These are phyloP conservation scores for Colletotrichum sp. DNA, from an alignment of 2,329 filamentous ascomycete species.

Conservation along the genomic window DNA sequence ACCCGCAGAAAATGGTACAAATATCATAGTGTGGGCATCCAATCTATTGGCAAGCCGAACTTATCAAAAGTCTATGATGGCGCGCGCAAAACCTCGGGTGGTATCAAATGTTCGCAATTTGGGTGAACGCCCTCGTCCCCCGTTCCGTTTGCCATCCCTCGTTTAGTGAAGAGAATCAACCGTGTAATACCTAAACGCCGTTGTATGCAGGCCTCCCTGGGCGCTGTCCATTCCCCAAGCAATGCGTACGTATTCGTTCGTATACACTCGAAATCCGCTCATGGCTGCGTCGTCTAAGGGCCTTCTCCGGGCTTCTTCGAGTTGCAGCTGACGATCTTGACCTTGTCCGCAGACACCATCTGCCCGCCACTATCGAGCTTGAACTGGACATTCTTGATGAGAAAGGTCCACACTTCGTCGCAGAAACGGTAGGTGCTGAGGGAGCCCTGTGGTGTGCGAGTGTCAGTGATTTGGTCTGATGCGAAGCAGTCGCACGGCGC, in stretches of 20 bases:
- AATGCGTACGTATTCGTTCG: background rate
- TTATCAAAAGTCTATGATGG: background rate
- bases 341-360: slow-evolving; percentile 81
- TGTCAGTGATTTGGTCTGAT: background rate
- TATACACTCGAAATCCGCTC: background rate
- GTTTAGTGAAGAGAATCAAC: background rate
- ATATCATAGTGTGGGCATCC: background rate
- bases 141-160: background rate
- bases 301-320: slow-evolving; percentile 70
- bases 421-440: slow-evolving; percentile 99
- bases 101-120: slow-evolving; percentile 17
- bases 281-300: slow-evolving; percentile 14
- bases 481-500: background rate
- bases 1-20: background rate
- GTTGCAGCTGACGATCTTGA: slow-evolving; percentile 99
- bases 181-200: slow-evolving; percentile 10
- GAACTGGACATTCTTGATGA: slow-evolving; percentile 98
- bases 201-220: slow-evolving; percentile 14
- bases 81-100: slow-evolving; percentile 5
- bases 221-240: background rate
- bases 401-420: slow-evolving; percentile 99
- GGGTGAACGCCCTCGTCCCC: slow-evolving; percentile 8
- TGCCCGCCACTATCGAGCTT: slow-evolving; percentile 86
- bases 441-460: slow-evolving; percentile 68
- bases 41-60: slow-evolving; percentile 4